Evolutionary conservation across 768 basidiomycete genomes (phyloP), one percentile per base, ranked within the genome.

Genomic region (Aureoboletus auriporus): DNA sequence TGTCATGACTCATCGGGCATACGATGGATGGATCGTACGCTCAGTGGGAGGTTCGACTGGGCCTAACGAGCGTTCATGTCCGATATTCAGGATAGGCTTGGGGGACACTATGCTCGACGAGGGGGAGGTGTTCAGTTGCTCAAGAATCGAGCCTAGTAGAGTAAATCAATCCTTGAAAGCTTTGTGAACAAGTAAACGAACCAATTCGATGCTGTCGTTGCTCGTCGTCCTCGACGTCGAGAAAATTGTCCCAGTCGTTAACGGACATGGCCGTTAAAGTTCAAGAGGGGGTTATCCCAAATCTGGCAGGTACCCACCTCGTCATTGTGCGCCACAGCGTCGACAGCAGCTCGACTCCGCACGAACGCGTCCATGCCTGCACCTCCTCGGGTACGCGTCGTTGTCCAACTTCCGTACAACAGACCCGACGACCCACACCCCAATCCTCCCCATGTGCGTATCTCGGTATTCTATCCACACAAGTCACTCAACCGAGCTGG

Each of bases 401-500:
- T 93, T 28, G 83, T 93, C 35, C 77, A 87, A 46, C 69, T 93
- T 12, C 90, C 90, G 3, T 86, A 79, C 64, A 82, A 89, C 62
- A 77, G 89, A 40, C 86, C 89, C 10, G 85, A 88, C 43, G 75
- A 84, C 41, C 75, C 85, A 10, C 66, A 74, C 8, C 66, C 69
- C n/a, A 80, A 89, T 53, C 87, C 87, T 44, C 81, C 83, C 38
- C 74, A 72, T 64, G 89, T 89, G 64, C 63, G 81, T 75, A n/a
- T 20, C 39, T 29, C 27, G 6, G 45, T 23, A 44, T 28, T 33
- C 45, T 31, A 31, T 14, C 43, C 23, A 16, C 47, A 42, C 41
- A 39, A n/a, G 33, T 16, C 46, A 28, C 37, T 37, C 38, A 56
- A 49, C 41, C 53, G 35, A 41, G 42, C 47, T 36, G 8, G 47